phyloP scores from a whole-genome alignment of 768 basidiomycete species.

The Boletus tomentosulus region DNA sequence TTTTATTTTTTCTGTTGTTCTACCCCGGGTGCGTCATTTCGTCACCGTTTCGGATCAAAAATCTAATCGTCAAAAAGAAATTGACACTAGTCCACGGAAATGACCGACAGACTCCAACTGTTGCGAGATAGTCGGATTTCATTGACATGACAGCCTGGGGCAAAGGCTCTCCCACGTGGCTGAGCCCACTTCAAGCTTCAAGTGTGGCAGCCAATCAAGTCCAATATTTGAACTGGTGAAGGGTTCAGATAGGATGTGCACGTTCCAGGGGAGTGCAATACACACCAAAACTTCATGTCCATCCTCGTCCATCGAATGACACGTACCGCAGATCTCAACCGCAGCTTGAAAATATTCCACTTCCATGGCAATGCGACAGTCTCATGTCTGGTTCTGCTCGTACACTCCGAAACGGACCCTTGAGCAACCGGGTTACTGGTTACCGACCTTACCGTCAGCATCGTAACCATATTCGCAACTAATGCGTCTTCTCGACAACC shows the following conservation, averaged over 20 bases:
- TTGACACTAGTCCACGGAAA: background rate
- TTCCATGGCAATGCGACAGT: background rate
- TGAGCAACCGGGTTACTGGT: background rate
- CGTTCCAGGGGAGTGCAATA: conserved; percentile 17
- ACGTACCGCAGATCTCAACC: background rate
- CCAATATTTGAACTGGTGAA: conserved; percentile 3
- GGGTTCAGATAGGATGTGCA: conserved; percentile 12
- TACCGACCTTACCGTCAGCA: background rate
- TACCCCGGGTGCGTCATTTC: conserved; percentile 32
- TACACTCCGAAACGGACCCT: background rate
- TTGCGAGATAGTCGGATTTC: background rate
- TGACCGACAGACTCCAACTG: background rate
- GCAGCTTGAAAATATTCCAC: background rate
- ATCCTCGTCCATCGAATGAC: too few relatives aligned
- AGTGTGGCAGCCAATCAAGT: conserved; percentile 23
- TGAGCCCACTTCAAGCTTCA: background rate
- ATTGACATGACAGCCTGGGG: too few relatives aligned
- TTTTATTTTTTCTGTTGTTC: background rate
- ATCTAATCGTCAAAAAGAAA: conserved; percentile 14
- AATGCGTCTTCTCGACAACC: background rate
- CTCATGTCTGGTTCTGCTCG: background rate
- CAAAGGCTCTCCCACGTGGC: too few relatives aligned
- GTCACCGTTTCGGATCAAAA: conserved; percentile 24
- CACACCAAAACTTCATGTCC: conserved; percentile 10
- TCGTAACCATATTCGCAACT: too few relatives aligned